A percentile compares a stretch with the other conserved stretches of the same genome.
These are phyloP conservation scores for Tetrapisispora pingtungensis DNA, from an alignment of 805 yeast genomes.

Conservation along the genomic window DNA sequence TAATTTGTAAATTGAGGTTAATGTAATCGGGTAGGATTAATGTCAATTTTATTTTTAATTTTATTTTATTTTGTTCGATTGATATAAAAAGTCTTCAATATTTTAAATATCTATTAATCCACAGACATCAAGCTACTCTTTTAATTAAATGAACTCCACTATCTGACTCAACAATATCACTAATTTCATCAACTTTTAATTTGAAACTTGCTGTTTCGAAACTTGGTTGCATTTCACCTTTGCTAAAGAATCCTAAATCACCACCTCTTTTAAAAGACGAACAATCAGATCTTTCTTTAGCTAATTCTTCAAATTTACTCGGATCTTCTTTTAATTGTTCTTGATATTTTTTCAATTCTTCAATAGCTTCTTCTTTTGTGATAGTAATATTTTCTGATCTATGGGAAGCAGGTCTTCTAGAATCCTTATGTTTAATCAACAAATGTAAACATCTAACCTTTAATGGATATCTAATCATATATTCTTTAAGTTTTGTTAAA, in stretches of 20 bases:
- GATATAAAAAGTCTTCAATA: too few relatives aligned
- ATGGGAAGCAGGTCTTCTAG: slow-evolving; percentile 91
- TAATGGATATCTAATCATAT: slow-evolving; percentile 48
- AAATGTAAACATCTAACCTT: slow-evolving; percentile 76
- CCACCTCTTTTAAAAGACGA: slow-evolving; percentile 80
- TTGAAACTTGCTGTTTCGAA: slow-evolving; percentile 84
- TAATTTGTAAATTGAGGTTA: too few relatives aligned
- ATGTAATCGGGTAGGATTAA: too few relatives aligned
- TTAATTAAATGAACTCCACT: slow-evolving; percentile 86
- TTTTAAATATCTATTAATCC: neutral
- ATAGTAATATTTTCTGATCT: slow-evolving; percentile 66
- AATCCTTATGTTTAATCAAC: slow-evolving; percentile 69
- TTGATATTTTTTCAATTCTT: slow-evolving; percentile 48
- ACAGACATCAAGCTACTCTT: slow-evolving; percentile 43
- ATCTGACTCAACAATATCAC: slow-evolving; percentile 77
- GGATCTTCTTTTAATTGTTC: slow-evolving; percentile 36
- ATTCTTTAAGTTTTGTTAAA: slow-evolving; percentile 42
- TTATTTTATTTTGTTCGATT: too few relatives aligned
- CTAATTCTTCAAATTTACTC: slow-evolving; percentile 57
- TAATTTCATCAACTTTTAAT: slow-evolving; percentile 71
- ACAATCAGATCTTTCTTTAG: slow-evolving; percentile 80
- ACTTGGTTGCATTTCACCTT: slow-evolving; percentile 90
- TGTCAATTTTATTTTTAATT: too few relatives aligned
- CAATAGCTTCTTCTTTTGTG: slow-evolving; percentile 73
- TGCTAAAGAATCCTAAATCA: slow-evolving; percentile 80